A percentile compares a stretch with the other conserved stretches of the same genome.
These are phyloP conservation scores for Bryum argenteum DNA, from an alignment of 225 moss, liverwort and hornwort species.

Conservation along the genomic window DNA sequence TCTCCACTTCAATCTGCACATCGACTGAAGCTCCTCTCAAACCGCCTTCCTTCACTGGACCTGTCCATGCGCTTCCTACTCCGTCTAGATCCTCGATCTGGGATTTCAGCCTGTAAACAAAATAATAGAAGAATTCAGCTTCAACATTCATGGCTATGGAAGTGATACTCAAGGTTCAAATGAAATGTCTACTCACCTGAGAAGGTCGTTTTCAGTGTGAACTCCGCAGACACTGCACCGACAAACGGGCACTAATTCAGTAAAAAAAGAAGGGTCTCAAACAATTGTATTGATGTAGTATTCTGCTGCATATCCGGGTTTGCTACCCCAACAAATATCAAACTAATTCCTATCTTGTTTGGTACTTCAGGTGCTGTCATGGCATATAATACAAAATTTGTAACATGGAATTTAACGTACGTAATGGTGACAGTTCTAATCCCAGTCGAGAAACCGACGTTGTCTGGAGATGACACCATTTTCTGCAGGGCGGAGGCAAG, in stretches of 20 bases:
- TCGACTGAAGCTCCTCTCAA: slow-evolving; percentile 84
- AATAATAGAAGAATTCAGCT: neutral
- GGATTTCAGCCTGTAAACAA: slow-evolving; percentile 55
- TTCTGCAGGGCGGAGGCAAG: slow-evolving; percentile 58
- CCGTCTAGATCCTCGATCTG: slow-evolving; percentile 77
- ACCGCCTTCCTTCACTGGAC: slow-evolving; percentile 74
- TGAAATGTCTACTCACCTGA: slow-evolving; percentile 46
- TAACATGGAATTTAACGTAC: slow-evolving; percentile 36
- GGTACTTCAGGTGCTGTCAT: no score
- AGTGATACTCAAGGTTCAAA: no score
- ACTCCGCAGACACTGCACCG: slow-evolving; percentile 84
- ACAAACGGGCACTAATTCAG: neutral
- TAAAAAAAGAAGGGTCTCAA: neutral
- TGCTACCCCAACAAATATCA: no score
- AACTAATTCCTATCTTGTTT: no score
- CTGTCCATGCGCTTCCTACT: slow-evolving; percentile 75
- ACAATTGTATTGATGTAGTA: neutral
- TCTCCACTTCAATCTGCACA: slow-evolving; percentile 82
- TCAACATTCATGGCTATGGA: neutral
- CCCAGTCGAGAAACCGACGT: slow-evolving; percentile 61
- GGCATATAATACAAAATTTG: neutral
- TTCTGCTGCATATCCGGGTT: no score
- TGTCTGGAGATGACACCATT: slow-evolving; percentile 54
- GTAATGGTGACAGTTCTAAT: slow-evolving; percentile 69
- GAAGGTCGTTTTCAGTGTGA: slow-evolving; percentile 71